Evolutionary conservation across 2,329 filamentous ascomycete species (phyloP), one percentile per base, ranked within the genome.

Genomic region (Pseudocercospora musae): DNA sequence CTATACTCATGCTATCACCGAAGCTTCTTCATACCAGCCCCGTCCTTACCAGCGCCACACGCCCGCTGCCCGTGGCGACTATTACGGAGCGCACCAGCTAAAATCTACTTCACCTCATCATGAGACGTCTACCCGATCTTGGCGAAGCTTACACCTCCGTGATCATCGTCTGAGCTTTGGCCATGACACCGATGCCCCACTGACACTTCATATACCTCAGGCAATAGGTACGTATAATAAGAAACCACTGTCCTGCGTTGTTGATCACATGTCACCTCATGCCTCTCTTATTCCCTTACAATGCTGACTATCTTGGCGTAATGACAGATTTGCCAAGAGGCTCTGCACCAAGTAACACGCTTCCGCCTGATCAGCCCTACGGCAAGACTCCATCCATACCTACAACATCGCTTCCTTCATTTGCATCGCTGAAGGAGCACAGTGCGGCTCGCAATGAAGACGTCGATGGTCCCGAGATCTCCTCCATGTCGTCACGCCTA

Each of bases 341-440:
- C 31, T 57, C 58, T 21, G 18, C 64, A 46, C 20, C 58, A 40
- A 58, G 40, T 48, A 54, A 11, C 18, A 31, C 60, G 29, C 46
- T 9, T 27, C 29, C 33, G 25, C 42, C 49, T 0, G 58, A 65
- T 40, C 33, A 46, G 31, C 58, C 57, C 37, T n/a, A 55, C 10
- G 42, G 60, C 49, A 37, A 54, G 49, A 52, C 42, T 11, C 40
- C 49, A 18, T 61, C 61, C 25, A 59, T 57, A 4, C 49, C 68
- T 31, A 57, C 63, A 57, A 67, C 62, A 13, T 67, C 64, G 11
- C 62, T 73, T 25, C 70, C 71, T 3, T 70, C 71, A 2, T 71
- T 73, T 52, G 67, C 71, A 20, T 57, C 64, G 0, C 62, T 73
- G 40, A 59, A 67, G 29, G 62, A 69, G 33, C 68, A 69, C 23